These are phyloP conservation scores for Schizochytrium sp. DNA, from an alignment of 108 stramenopile genomes.

Conservation along the genomic window DNA sequence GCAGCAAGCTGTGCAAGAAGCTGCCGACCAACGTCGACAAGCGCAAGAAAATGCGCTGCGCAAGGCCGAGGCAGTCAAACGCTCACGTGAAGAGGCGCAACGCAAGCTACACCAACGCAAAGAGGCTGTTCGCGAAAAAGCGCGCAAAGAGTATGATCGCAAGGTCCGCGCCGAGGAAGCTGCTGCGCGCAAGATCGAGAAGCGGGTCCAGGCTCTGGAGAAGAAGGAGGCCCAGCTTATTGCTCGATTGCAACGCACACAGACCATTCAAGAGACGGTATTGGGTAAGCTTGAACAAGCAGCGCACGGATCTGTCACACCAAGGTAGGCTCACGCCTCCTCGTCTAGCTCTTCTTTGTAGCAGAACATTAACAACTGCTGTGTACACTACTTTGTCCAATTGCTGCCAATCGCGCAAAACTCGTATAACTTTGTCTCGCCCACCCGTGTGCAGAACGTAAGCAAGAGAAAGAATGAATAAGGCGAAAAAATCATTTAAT, in stretches of 20 bases:
- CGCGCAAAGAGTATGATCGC: not conserved
- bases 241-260: not conserved
- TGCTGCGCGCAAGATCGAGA: conserved; percentile 2
- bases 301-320: not conserved
- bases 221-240: not conserved
- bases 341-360: too few species aligned
- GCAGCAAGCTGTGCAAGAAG: conserved; percentile 4
- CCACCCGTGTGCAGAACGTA: too few species aligned
- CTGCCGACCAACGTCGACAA: not conserved
- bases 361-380: too few species aligned
- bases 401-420: too few species aligned
- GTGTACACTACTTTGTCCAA: too few species aligned
- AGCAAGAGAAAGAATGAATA: too few species aligned
- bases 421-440: too few species aligned
- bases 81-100: not conserved
- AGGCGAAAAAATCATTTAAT: too few species aligned
- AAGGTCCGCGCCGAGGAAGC: not conserved
- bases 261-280: not conserved
- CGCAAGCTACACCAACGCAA: not conserved
- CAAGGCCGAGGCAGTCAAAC: not conserved
- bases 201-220: not conserved
- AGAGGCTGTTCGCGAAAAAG: not conserved
- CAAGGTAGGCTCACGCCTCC: too few species aligned
- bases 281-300: not conserved
- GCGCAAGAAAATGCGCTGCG: not conserved